Percentiles rank a stretch among this genome's conserved stretches.
phyloP scores from a whole-genome alignment of 768 basidiomycete species.

The Pleurotus cornucopiae region DNA sequence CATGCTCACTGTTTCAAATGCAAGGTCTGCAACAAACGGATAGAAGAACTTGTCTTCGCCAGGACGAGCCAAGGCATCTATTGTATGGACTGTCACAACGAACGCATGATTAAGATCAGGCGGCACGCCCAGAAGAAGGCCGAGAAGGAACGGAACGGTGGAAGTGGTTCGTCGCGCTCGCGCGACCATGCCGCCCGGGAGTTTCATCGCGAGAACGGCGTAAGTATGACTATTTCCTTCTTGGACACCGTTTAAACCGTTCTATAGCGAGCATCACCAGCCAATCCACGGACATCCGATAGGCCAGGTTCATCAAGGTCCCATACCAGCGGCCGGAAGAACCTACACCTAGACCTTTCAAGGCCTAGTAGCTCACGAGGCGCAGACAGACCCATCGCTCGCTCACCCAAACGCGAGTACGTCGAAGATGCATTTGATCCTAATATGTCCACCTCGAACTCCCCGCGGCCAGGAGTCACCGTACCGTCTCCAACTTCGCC shows the following conservation, averaged over 20 bases:
- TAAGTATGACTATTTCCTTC: conserved; percentile 23
- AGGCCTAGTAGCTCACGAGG: conserved; percentile 20
- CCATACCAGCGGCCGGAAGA: background rate
- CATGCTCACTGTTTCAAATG: conserved; percentile 99
- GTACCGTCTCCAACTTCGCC: conserved; percentile 24
- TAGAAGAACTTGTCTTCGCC: conserved; percentile 97
- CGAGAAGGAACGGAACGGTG: conserved; percentile 49
- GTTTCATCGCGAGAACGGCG: conserved; percentile 35
- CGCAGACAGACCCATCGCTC: conserved; percentile 11
- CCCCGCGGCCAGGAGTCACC: conserved; percentile 13
- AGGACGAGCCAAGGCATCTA: conserved; percentile 98
- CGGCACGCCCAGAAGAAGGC: conserved; percentile 88
- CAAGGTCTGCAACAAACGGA: conserved; percentile 88
- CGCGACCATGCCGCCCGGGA: conserved; percentile 36
- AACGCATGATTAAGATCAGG: conserved; percentile 90
- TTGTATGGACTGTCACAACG: conserved; percentile 98
- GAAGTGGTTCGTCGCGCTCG: conserved; percentile 37
- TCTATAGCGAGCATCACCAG: conserved; percentile 10
- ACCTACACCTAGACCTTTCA: conserved; percentile 1
- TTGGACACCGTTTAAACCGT: conserved; percentile 10
- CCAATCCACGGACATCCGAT: background rate
- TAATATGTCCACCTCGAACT: conserved; percentile 14
- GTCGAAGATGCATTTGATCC: conserved; percentile 34
- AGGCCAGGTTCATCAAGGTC: background rate
- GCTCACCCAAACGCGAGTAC: conserved; percentile 28